Evolutionary conservation across 1,284 basidiomycete genomes (phyloP), one percentile per base, ranked within the genome.

Genomic region (Cystobasidium slooffiae): DNA sequence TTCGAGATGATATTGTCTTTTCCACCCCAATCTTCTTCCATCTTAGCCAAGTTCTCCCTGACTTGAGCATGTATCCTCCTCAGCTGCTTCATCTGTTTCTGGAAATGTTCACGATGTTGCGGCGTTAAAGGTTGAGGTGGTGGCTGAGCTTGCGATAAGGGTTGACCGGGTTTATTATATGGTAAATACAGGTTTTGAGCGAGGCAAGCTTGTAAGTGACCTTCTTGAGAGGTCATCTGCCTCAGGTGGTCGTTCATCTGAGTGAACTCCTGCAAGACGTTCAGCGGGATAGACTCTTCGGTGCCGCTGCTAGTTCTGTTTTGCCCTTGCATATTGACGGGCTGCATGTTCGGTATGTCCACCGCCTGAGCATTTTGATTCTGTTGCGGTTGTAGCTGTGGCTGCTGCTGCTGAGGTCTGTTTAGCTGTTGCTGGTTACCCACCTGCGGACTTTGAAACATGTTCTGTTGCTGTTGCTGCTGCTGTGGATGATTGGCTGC

Each of bases 1-100:
- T 66, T 59, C 20, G 22, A 24, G 18, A 73, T 56, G 63, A 73
- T 66, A 59, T 73, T 73, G n/a, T 73, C 70, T 43, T 73, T 73
- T 16, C 70, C 70, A 31, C 70, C 70, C 49, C 58, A 66, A 24
- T 46, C 39, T 43, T 55, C 46, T 61, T 73, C 70, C 20, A 73
- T 53, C n/a, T 46, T 66, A 31, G 24, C 51, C 12, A 73, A 37
- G n/a, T 43, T 73, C 41, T 65, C 62, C 52, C 70, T 31, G 5
- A 65, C 62, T 20, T 22, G 41, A 24, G 49, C 62, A 37, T 64
- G 49, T 37, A 56, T 51, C 20, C n/a, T 66, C 5, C 63, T 44
- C 52, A 61, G 22, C 31, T 66, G 49, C 18, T 73, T 52, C 44
- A 65, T 62, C 43, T 59, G 56, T 47, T 65, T 66, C 31, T 73